Evolutionary conservation across 2,329 filamentous ascomycete genomes (phyloP).

Genomic region (Alternaria dauci): DNA sequence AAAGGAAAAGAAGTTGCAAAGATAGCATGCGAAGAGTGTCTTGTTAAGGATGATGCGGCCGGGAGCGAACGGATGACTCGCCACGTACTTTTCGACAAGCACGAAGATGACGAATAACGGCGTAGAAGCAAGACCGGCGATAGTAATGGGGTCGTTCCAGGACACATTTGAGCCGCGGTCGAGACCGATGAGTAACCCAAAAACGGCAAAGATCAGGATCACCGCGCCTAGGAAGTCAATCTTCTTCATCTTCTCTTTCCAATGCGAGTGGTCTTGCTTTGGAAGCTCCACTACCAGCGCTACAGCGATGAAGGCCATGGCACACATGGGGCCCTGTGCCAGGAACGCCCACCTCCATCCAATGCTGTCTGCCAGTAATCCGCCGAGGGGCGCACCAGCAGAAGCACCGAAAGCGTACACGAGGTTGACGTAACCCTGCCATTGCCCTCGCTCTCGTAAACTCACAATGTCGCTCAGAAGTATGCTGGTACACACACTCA

Average conservation of each 20-base stretch:
- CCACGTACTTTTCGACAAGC: constrained; percentile 72
- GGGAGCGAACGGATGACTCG: constrained; percentile 76
- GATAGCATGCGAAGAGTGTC: constrained; percentile 71
- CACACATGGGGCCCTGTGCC: constrained; percentile 72
- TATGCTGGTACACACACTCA: constrained; percentile 74
- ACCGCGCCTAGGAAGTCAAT: constrained; percentile 78
- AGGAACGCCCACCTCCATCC: constrained; percentile 83
- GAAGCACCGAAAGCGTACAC: constrained; percentile 74
- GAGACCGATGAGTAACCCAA: constrained; percentile 72
- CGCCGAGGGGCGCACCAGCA: constrained; percentile 72
- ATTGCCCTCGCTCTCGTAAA: constrained; percentile 73
- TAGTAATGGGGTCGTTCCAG: constrained; percentile 68
- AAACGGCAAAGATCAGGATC: constrained; percentile 70
- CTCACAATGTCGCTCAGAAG: constrained; percentile 76
- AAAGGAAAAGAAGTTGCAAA: constrained; percentile 76
- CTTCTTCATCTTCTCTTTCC: constrained; percentile 70
- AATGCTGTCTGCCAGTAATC: constrained; percentile 74
- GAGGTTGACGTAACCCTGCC: constrained; percentile 78
- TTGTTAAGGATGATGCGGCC: constrained; percentile 75
- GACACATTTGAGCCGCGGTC: constrained; percentile 77
- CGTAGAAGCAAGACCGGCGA: constrained; percentile 65
- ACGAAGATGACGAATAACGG: constrained; percentile 72
- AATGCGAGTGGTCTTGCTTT: constrained; percentile 65
- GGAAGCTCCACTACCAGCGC: constrained; percentile 70
- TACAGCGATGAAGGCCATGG: constrained; percentile 71